Conservation (phyloP, 805 yeast species). For the Candida jianshihensis region DNA sequence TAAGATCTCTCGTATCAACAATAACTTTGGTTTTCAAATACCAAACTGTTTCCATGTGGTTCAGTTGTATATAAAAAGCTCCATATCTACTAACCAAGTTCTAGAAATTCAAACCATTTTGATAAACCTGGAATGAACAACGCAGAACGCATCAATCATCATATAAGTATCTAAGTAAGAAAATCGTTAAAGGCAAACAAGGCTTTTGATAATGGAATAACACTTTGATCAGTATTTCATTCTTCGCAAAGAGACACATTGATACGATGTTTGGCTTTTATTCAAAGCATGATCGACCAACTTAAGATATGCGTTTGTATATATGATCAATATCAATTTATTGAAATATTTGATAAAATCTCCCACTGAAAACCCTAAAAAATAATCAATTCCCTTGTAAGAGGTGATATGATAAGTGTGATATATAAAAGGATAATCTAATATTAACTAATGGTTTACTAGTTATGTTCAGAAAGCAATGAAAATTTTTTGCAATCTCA, state of each 20-base stretch:
- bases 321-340: no score
- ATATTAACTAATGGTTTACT: no score
- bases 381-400: no score
- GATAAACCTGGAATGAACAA: background rate
- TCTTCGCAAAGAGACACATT: conserved; percentile 28
- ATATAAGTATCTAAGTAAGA: background rate
- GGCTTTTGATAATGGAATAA: background rate
- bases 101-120: conserved; percentile 2
- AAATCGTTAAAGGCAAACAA: conserved; percentile 1
- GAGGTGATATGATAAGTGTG: no score
- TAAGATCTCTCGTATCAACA: no score
- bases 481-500: no score
- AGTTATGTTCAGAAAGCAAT: no score
- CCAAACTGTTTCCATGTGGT: background rate
- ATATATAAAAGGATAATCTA: no score
- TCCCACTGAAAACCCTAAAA: background rate
- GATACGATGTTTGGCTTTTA: conserved; percentile 19
- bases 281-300: conserved; percentile 12
- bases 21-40: background rate
- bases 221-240: conserved; percentile 1
- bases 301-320: conserved; percentile 19
- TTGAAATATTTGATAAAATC: background rate
- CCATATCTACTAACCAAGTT: background rate
- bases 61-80: background rate
- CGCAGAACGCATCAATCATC: background rate